A percentile compares a stretch with the other conserved stretches of the same genome.
Evolutionary conservation across 176 grass and related monocot species (phyloP).

Genomic region (Zea luxurians): DNA sequence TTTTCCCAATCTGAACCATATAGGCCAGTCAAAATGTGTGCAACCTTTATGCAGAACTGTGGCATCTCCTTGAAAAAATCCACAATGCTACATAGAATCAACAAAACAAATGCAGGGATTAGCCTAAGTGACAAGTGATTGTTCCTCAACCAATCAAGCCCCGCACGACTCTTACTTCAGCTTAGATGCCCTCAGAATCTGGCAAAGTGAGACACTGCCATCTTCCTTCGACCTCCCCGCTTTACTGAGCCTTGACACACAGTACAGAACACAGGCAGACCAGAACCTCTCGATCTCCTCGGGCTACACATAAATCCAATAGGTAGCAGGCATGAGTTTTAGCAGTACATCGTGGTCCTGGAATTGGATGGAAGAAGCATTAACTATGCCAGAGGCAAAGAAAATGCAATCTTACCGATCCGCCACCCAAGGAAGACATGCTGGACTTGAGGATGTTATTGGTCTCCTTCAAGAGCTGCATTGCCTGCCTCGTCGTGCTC

Average conservation of each 20-base stretch:
- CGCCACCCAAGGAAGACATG: conserved; percentile 70
- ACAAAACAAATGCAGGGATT: conserved; percentile 24
- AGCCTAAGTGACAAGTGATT: conserved; percentile 10
- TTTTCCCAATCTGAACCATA: conserved; percentile 98
- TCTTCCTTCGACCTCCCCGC: conserved; percentile 53
- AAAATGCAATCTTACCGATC: conserved; percentile 53
- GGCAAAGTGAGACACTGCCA: conserved; percentile 55
- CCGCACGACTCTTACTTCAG: conserved; percentile 56
- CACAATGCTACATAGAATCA: conserved; percentile 58
- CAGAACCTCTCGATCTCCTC: conserved; percentile 83
- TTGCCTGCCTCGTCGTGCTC: conserved; percentile 60
- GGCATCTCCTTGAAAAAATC: conserved; percentile 95
- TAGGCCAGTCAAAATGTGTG: conserved; percentile 54
- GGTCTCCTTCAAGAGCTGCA: conserved; percentile 71
- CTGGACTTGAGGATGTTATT: conserved; percentile 62
- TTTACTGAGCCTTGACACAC: conserved; percentile 74
- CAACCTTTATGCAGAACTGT: conserved; percentile 92
- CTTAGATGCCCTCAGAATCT: conserved; percentile 79
- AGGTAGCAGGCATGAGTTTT: conserved; percentile 17
- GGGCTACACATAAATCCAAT: conserved; percentile 46
- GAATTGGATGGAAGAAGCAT: not conserved
- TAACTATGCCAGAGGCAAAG: not conserved
- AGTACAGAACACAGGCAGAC: conserved; percentile 85
- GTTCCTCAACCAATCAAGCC: not conserved
- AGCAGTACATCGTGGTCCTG: not conserved